Conservation (phyloP, 345 rosid genomes). For the Camelina hispida region DNA sequence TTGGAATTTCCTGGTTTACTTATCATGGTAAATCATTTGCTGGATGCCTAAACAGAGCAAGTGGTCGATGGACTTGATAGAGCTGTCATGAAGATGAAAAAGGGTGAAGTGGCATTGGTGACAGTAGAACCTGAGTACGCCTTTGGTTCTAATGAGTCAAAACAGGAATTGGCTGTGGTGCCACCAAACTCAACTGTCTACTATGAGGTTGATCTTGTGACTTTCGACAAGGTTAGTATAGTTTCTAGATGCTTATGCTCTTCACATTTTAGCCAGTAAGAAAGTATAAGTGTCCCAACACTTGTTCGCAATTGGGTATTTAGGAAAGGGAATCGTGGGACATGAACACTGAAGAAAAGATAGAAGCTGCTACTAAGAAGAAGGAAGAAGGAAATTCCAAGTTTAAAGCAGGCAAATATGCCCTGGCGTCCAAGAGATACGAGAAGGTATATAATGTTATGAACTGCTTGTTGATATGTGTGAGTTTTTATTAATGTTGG, state of each 20-base stretch:
- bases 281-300: conserved; percentile 1
- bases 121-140: conserved; percentile 85
- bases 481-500: background rate
- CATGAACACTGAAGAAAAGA: conserved; percentile 85
- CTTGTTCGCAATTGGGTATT: background rate
- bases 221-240: conserved; percentile 71
- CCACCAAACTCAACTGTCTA: conserved; percentile 74
- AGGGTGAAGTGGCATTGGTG: conserved; percentile 79
- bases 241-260: background rate
- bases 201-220: conserved; percentile 78
- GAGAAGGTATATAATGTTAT: conserved; percentile 61
- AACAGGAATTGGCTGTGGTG: conserved; percentile 75
- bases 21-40: background rate
- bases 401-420: conserved; percentile 85
- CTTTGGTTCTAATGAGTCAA: conserved; percentile 69
- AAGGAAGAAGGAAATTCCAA: conserved; percentile 89
- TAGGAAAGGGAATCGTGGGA: conserved; percentile 98
- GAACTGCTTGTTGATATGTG: background rate
- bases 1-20: background rate
- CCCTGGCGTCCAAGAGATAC: conserved; percentile 80
- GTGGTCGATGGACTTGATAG: conserved; percentile 91
- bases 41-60: conserved; percentile 61
- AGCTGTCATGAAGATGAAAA: conserved; percentile 84
- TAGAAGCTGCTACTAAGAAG: conserved; percentile 88
- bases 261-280: background rate